Evolutionary conservation across 2,329 filamentous ascomycete genomes (phyloP).

Genomic region (Alternaria sp.): DNA sequence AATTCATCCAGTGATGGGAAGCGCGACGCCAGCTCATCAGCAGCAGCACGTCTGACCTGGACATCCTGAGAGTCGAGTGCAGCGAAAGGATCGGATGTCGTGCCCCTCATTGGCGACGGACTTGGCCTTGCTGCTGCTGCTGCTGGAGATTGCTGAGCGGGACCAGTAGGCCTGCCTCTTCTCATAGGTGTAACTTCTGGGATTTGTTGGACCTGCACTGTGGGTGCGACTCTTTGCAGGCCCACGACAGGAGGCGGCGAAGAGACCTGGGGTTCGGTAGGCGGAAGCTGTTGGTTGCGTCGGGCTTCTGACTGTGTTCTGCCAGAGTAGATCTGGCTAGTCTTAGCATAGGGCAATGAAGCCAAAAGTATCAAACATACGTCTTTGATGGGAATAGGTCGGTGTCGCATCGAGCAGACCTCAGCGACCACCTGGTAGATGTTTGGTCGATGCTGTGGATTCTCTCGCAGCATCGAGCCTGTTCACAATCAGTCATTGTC

Average conservation of each 20-base stretch:
- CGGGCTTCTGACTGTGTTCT: constrained; percentile 71
- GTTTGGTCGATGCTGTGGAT: constrained; percentile 80
- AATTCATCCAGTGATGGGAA: constrained; percentile 96
- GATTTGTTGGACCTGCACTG: constrained; percentile 74
- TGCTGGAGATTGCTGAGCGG: constrained; percentile 53
- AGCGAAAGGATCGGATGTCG: constrained; percentile 84
- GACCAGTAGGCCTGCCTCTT: constrained; percentile 75
- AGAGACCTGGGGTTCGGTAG: constrained; percentile 61
- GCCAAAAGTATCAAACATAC: constrained; percentile 57
- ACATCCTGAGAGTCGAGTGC: constrained; percentile 76
- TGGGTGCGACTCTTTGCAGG: constrained; percentile 79
- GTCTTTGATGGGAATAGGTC: constrained; percentile 86
- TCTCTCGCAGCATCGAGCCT: constrained; percentile 91
- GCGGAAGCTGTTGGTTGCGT: constrained; percentile 67
- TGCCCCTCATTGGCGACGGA: constrained; percentile 74
- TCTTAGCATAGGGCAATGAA: constrained; percentile 31
- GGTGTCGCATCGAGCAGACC: constrained; percentile 86
- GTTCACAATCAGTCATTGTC: constrained; percentile 27
- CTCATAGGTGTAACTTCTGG: constrained; percentile 96
- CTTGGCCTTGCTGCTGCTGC: constrained; percentile 61
- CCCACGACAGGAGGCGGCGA: constrained; percentile 71
- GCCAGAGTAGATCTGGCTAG: constrained; percentile 58
- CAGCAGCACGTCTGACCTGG: constrained; percentile 59
- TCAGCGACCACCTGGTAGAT: constrained; percentile 93
- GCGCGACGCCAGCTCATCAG: constrained; percentile 82